Base-by-base conservation (phyloP, 2,329 filamentous ascomycete species). In the Xylaria sp. region DNA sequence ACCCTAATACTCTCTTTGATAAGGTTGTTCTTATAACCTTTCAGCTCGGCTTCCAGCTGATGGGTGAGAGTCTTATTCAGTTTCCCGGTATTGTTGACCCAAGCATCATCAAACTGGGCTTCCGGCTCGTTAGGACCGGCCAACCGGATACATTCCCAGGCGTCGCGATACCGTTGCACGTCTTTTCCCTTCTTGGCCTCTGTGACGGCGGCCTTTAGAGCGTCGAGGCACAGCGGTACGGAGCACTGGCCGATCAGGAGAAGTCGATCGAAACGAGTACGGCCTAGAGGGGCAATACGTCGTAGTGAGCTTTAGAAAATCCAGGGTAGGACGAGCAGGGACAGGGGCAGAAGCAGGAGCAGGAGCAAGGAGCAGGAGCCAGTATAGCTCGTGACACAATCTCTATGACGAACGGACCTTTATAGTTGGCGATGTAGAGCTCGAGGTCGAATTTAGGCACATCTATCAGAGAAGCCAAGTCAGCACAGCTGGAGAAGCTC, bases 1-100 rank as follows among this genome's bases (percentile, higher is more conserved):
- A 96, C 94, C 72, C 94, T 83, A 74, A 98, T 97, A 81, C 94
- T 97, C 81, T 99, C 96, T 78, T 97, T 97, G 74, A 99, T 94
- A 49, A 98, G 82, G 74, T 98, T 99, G 77, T 97, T 97, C 81
- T 96, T 97, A 80, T 98, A 98, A 1, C 90, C 91, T 78, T 94
- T 94, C 22, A 99, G 84, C 79, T 98, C 93, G 17, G 86, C 83
- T 76, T 97, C 93, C 62, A 98, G 83, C n/a, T 91, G 87, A 62
- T 88, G 84, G 0, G 90, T 90, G 78, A 97, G 91, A 1, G 82
- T 81, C 72, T 87, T 87, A 73, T 94, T 92, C 58, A 86, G 82
- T 69, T 87, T 87, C 25, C 89, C 87, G 42, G 86, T 90, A 65
- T 81, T 83, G 7, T 90, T 86, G n/a, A 91, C 85, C 95, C 95